phyloP scores from a whole-genome alignment of 495 filamentous ascomycete genomes.

The Saxispiralis lemnorum region DNA sequence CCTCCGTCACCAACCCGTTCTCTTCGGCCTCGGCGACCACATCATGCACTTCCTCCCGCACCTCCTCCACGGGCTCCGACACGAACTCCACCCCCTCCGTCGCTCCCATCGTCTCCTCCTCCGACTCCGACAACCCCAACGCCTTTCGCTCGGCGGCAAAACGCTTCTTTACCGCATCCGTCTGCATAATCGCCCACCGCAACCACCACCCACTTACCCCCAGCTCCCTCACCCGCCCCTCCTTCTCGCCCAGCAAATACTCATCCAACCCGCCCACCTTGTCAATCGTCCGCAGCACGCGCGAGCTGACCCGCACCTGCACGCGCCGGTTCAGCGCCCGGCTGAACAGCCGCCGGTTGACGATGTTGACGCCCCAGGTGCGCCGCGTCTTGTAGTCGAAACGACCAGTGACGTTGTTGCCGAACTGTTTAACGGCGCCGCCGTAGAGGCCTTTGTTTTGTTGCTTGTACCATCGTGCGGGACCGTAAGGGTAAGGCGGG shows the following conservation, averaged over 20 bases:
- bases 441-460: slow-evolving; percentile 72
- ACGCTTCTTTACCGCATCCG: slow-evolving; percentile 37
- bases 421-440: slow-evolving; percentile 58
- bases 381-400: slow-evolving; percentile 73
- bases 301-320: slow-evolving; percentile 55
- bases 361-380: slow-evolving; percentile 75
- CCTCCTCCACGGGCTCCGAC: slow-evolving; percentile 1
- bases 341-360: slow-evolving; percentile 56
- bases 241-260: slow-evolving; percentile 63
- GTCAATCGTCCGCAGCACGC: slow-evolving; percentile 68
- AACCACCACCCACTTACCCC: slow-evolving; percentile 77
- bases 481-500: slow-evolving; percentile 74
- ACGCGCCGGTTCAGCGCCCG: slow-evolving; percentile 45
- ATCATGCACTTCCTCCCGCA: neutral
- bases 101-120: slow-evolving; percentile 4
- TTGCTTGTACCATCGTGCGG: slow-evolving; percentile 66
- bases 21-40: neutral
- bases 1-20: slow-evolving; percentile 6
- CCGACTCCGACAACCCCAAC: slow-evolving; percentile 28
- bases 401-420: slow-evolving; percentile 68
- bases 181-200: slow-evolving; percentile 72
- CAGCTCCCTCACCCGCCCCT: slow-evolving; percentile 59
- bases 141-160: slow-evolving; percentile 38
- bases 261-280: slow-evolving; percentile 78
- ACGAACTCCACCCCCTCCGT: slow-evolving; percentile 1